These are phyloP conservation scores for Pterula multifida DNA, from an alignment of 1,284 basidiomycete species.

Conservation along the genomic window DNA sequence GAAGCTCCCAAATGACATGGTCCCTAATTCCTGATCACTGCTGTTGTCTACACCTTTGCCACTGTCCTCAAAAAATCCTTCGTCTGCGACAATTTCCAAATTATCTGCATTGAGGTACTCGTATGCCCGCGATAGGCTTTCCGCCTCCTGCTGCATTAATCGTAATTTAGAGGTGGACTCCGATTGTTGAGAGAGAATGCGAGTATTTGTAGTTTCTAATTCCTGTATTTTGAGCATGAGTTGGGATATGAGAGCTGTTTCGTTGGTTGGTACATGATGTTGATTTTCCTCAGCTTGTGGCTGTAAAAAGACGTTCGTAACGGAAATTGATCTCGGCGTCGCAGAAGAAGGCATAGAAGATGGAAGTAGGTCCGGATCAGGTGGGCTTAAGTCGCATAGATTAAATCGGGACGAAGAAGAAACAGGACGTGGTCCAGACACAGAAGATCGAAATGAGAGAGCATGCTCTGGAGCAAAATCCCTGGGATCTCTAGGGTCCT, in stretches of 20 bases:
- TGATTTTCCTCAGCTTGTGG: background rate
- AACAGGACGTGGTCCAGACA: conserved; percentile 13
- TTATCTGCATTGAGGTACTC: conserved; percentile 55
- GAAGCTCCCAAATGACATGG: conserved; percentile 28
- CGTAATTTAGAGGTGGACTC: conserved; percentile 49
- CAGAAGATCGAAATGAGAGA: conserved; percentile 6
- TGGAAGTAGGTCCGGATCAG: background rate
- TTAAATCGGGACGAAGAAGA: conserved; percentile 13
- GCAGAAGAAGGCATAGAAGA: background rate
- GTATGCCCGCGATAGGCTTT: conserved; percentile 57
- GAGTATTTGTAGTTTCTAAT: conserved; percentile 61
- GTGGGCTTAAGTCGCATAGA: background rate
- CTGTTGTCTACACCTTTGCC: conserved; percentile 1
- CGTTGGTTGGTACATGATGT: conserved; percentile 13
- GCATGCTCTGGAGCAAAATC: conserved; percentile 48
- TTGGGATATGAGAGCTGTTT: conserved; percentile 55
- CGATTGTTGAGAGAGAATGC: conserved; percentile 57
- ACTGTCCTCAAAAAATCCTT: conserved; percentile 12
- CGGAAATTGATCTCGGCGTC: background rate
- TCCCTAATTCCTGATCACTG: conserved; percentile 15
- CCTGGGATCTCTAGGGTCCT: conserved; percentile 21
- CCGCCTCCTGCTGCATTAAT: conserved; percentile 59
- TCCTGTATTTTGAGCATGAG: conserved; percentile 71
- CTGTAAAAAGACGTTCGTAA: background rate
- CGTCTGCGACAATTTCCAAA: conserved; percentile 27